Evolutionary conservation across 495 filamentous ascomycete species (phyloP).

Genomic region (Podospora bellae-mahoneyi): DNA sequence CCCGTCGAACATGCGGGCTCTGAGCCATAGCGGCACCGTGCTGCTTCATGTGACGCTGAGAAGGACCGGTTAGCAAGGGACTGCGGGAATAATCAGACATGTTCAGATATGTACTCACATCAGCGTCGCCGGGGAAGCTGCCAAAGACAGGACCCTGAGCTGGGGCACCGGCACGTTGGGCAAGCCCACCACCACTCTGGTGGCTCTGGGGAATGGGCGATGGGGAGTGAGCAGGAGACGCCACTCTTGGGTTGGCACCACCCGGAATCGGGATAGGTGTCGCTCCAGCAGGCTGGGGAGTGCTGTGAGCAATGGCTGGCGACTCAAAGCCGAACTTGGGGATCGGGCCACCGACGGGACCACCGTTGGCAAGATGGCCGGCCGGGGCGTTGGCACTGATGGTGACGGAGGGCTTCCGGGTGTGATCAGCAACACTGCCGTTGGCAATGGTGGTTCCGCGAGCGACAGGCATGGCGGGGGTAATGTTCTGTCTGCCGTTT

Average conservation of each 20-base stretch:
- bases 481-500: slow-evolving; percentile 75
- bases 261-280: slow-evolving; percentile 64
- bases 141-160: slow-evolving; percentile 73
- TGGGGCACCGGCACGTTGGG: slow-evolving; percentile 64
- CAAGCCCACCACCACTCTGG: slow-evolving; percentile 80
- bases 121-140: slow-evolving; percentile 69
- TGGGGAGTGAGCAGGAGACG: slow-evolving; percentile 73
- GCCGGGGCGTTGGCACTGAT: slow-evolving; percentile 79
- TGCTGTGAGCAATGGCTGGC: slow-evolving; percentile 61
- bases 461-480: slow-evolving; percentile 61
- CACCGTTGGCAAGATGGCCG: slow-evolving; percentile 71
- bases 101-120: slow-evolving; percentile 54
- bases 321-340: slow-evolving; percentile 81
- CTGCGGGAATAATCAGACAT: slow-evolving; percentile 10
- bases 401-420: slow-evolving; percentile 78
- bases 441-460: slow-evolving; percentile 58
- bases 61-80: slow-evolving; percentile 15
- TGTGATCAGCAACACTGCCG: slow-evolving; percentile 62
- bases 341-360: slow-evolving; percentile 53
- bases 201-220: slow-evolving; percentile 82
- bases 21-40: slow-evolving; percentile 64
- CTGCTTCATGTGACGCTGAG: slow-evolving; percentile 55
- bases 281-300: slow-evolving; percentile 52
- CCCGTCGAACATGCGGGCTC: slow-evolving; percentile 70
- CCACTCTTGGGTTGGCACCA: slow-evolving; percentile 58